These are phyloP conservation scores for Eucalyptus fibrosa DNA, from an alignment of 345 rosid genomes.

Conservation along the genomic window DNA sequence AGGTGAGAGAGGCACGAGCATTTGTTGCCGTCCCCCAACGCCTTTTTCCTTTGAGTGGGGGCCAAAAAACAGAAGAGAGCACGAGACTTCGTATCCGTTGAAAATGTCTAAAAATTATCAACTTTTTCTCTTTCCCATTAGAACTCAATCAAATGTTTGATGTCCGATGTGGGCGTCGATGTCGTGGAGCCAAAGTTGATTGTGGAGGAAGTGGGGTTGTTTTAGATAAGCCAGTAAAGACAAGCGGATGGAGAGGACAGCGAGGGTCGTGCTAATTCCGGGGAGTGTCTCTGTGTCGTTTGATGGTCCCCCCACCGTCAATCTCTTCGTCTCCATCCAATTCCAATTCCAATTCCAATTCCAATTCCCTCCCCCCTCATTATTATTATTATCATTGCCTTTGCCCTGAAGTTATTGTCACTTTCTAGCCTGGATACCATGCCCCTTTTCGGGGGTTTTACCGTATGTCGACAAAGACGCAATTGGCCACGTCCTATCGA, in stretches of 20 bases:
- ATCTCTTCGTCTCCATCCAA: not conserved
- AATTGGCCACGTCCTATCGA: not conserved
- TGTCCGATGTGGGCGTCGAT: not conserved
- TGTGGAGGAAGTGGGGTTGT: not conserved
- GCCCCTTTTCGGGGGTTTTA: not conserved
- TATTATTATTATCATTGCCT: not conserved
- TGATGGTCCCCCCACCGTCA: not conserved
- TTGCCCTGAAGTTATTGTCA: not conserved
- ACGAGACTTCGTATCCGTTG: not conserved
- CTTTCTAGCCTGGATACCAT: not conserved
- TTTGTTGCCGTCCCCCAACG: not conserved
- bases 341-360: not conserved
- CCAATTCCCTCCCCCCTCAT: not conserved
- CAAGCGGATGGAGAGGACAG: not conserved
- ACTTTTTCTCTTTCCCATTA: not conserved
- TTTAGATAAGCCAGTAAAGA: not conserved
- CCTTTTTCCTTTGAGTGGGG: not conserved
- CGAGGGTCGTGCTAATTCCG: not conserved
- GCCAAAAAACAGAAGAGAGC: not conserved
- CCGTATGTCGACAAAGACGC: not conserved
- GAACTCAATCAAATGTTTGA: not conserved
- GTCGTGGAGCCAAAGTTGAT: not conserved
- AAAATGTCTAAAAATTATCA: fast-evolving
- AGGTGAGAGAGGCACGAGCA: not conserved
- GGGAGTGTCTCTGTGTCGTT: not conserved